Evolutionary conservation across 495 filamentous ascomycete genomes (phyloP), one percentile per base, ranked within the genome.

Genomic region (Aspergillus bertholletiae): DNA sequence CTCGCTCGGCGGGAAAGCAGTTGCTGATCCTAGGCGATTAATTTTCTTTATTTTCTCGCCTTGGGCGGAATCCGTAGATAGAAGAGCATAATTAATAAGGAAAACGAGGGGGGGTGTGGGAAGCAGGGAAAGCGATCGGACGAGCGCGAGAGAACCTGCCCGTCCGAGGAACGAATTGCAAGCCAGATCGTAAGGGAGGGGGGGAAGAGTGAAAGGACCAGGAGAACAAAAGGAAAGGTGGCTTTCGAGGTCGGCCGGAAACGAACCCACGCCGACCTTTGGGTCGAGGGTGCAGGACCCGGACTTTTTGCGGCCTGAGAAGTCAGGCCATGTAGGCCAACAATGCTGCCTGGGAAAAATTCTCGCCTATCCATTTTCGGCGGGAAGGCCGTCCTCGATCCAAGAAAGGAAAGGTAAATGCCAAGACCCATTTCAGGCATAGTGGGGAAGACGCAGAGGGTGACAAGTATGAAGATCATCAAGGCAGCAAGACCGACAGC

Each of bases 151-250:
- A 41, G 39, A 54, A 35, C 49, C 37, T 39, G 50, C 32, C 37
- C 50, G 50, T 39, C 55, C 55, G 54, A 60, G 55, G 64, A 49
- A 56, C 53, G 58, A 54, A 52, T 58, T 52, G 54, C 43, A 34
- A 61, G 54, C 51, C 59, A 47, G 55, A 57, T 41, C 40, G 49
- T 30, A 15, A 55, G 32, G 53, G 46, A 48, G 51, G 46, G 23
- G 32, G 37, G 24, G 27, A 15, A 22, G 22, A 21, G 6, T 5
- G 28, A 41, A 22, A 44, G 30, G 13, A 43, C n/a, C 34, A 39
- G 53, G 35, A 44, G 27, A 23, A 18, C 23, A 43, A 55, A 34
- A 46, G 53, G 48, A 45, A 34, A 35, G 28, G 32, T 21, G 49
- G 24, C 17, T 54, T 47, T 43, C 51, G 51, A 54, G 51, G 51